A percentile compares a stretch with the other conserved stretches of the same genome.
Evolutionary conservation across 768 basidiomycete species (phyloP).

Genomic region (Amanita thiersii): DNA sequence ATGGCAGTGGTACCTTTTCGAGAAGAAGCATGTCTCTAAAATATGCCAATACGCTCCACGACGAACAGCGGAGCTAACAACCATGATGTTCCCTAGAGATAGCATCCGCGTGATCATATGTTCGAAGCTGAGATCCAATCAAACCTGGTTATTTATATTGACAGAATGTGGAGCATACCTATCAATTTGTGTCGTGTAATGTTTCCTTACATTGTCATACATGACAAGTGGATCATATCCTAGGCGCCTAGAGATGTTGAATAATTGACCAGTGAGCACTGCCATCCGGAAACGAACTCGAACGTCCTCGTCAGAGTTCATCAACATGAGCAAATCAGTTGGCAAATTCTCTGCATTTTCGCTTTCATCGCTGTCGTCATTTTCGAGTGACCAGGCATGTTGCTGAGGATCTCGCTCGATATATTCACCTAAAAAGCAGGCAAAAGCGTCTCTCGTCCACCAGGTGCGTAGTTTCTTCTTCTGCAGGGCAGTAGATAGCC

Average conservation of each 20-base stretch:
- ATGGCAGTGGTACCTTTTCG: slow-evolving; percentile 28
- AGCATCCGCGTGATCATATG: slow-evolving; percentile 66
- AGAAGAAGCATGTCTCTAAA: slow-evolving; percentile 55
- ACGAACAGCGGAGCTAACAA: slow-evolving; percentile 68
- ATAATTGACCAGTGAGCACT: slow-evolving; percentile 46
- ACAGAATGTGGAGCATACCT: slow-evolving; percentile 32
- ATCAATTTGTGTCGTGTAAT: slow-evolving; percentile 35
- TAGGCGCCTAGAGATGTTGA: slow-evolving; percentile 37
- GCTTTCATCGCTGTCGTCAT: slow-evolving; percentile 18
- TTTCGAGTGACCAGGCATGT: slow-evolving; percentile 34
- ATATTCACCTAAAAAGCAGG: slow-evolving; percentile 60
- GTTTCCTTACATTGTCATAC: slow-evolving; percentile 40
- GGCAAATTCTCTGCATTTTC: slow-evolving; percentile 22
- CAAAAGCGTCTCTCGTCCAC: slow-evolving; percentile 56
- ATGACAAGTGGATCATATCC: slow-evolving; percentile 22
- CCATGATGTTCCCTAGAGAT: slow-evolving; percentile 68
- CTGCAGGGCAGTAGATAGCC: slow-evolving; percentile 39
- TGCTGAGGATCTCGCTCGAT: slow-evolving; percentile 50
- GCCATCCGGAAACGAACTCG: slow-evolving; percentile 79
- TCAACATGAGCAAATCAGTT: slow-evolving; percentile 35
- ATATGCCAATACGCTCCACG: slow-evolving; percentile 86
- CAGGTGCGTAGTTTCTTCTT: slow-evolving; percentile 45
- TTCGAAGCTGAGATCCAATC: slow-evolving; percentile 47
- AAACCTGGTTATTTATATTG: slow-evolving; percentile 1
- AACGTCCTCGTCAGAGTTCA: slow-evolving; percentile 68